These are phyloP conservation scores for Sechiopsis laciniata DNA, from an alignment of 306 rosid genomes.

Conservation along the genomic window DNA sequence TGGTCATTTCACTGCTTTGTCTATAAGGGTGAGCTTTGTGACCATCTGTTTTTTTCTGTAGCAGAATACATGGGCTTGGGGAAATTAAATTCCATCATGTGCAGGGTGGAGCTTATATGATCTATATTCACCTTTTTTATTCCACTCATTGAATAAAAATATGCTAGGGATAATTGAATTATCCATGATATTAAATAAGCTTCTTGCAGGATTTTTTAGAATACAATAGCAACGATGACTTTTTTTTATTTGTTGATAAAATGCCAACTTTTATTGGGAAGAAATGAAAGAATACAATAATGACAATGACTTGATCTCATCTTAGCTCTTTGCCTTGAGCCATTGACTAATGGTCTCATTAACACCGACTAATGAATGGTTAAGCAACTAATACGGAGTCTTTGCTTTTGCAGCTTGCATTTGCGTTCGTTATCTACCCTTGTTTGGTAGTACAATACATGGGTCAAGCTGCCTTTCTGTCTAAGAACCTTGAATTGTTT, in stretches of 20 bases:
- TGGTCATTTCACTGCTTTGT: slow-evolving; percentile 78
- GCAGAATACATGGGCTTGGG: not conserved
- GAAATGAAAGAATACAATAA: not conserved
- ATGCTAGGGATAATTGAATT: slow-evolving; percentile 9
- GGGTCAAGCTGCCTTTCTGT: slow-evolving; percentile 90
- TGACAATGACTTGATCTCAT: not conserved
- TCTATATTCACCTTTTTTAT: slow-evolving; percentile 1
- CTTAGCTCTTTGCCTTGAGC: not conserved
- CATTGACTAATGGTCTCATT: slow-evolving; percentile 14
- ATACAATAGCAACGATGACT: not conserved
- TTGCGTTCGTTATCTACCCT: slow-evolving; percentile 65
- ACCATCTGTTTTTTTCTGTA: slow-evolving; percentile 11
- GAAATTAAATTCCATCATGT: not conserved
- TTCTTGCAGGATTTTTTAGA: not conserved
- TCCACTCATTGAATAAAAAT: not conserved
- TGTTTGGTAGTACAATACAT: slow-evolving; percentile 84
- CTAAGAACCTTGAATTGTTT: slow-evolving; percentile 39
- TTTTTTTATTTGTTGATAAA: too few relatives aligned
- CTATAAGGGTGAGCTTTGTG: slow-evolving; percentile 61
- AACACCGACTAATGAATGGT: slow-evolving; percentile 5
- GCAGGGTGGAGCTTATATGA: slow-evolving; percentile 9
- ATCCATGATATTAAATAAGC: not conserved
- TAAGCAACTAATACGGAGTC: slow-evolving; percentile 13
- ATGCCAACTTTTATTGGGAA: too few relatives aligned
- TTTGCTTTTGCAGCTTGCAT: slow-evolving; percentile 61